Percentiles rank a stretch among this genome's conserved stretches.
phyloP scores from a whole-genome alignment of 306 rosid genomes.

The Lathyrus aphaca region DNA sequence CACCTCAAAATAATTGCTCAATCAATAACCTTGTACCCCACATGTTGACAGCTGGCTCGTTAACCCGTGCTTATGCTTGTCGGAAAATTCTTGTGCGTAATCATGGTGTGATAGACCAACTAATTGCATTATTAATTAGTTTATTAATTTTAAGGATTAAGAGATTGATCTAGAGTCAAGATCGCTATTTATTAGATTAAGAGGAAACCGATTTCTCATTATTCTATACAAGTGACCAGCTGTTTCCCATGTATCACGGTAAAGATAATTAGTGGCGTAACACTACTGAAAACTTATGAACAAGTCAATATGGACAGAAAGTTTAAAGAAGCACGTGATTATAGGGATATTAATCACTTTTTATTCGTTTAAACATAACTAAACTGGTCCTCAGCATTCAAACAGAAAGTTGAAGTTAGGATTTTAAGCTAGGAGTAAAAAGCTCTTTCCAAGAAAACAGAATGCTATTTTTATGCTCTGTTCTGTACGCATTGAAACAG shows the following conservation, averaged over 20 bases:
- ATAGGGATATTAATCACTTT: neutral
- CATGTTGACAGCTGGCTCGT: conserved; percentile 31
- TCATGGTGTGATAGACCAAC: conserved; percentile 24
- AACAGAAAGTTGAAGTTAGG: neutral
- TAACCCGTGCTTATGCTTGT: conserved; percentile 8
- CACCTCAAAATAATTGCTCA: neutral
- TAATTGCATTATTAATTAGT: neutral
- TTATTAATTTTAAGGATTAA: conserved; percentile 4
- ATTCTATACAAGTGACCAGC: neutral
- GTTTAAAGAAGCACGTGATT: neutral
- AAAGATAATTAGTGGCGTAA: neutral
- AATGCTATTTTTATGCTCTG: neutral
- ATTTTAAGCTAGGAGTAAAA: conserved; percentile 4
- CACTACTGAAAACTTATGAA: conserved; percentile 4
- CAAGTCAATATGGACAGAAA: conserved; percentile 24
- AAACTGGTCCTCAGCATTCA: neutral
- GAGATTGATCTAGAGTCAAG: conserved; percentile 12
- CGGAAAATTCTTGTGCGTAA: conserved; percentile 20
- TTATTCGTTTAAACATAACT: neutral
- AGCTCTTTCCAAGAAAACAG: neutral
- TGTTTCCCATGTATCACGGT: conserved; percentile 13
- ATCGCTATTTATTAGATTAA: conserved; percentile 21
- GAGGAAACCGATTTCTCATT: neutral
- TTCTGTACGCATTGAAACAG: neutral
- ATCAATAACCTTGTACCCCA: neutral